Evolutionary conservation across 192 early-diverging fungal species (phyloP).

Genomic region (Gryganskiella cystojenkinii): DNA sequence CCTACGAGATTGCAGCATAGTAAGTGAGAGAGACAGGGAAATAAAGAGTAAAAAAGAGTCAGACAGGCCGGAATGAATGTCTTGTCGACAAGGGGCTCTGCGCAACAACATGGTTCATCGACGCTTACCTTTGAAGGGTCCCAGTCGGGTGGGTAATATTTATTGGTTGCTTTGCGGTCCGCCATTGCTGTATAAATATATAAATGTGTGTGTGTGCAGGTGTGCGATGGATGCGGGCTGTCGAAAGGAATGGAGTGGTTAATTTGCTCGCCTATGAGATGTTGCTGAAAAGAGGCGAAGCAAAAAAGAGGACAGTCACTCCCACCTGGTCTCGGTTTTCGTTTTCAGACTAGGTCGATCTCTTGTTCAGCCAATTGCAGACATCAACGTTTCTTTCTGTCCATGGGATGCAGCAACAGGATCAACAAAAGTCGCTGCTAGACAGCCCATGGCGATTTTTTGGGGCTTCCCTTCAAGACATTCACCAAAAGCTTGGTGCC

Average conservation of each 20-base stretch:
- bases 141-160: conserved; percentile 93
- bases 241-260: background rate
- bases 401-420: background rate
- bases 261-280: too few relatives aligned
- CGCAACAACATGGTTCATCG: background rate
- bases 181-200: conserved; percentile 21
- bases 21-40: background rate
- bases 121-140: conserved; percentile 80
- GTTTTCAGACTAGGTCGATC: too few relatives aligned
- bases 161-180: conserved; percentile 71
- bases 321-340: too few relatives aligned
- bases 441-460: conserved; percentile 19
- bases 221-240: background rate
- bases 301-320: background rate
- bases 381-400: too few relatives aligned
- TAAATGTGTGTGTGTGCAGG: too few relatives aligned
- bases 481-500: conserved; percentile 25
- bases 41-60: too few relatives aligned
- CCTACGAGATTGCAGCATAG: too few relatives aligned
- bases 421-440: background rate
- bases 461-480: conserved; percentile 21
- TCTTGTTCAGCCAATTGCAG: too few relatives aligned
- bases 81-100: background rate
- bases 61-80: background rate
- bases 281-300: too few relatives aligned